phyloP scores from a whole-genome alignment of 805 yeast species.

The Ogataea wickerhamii region DNA sequence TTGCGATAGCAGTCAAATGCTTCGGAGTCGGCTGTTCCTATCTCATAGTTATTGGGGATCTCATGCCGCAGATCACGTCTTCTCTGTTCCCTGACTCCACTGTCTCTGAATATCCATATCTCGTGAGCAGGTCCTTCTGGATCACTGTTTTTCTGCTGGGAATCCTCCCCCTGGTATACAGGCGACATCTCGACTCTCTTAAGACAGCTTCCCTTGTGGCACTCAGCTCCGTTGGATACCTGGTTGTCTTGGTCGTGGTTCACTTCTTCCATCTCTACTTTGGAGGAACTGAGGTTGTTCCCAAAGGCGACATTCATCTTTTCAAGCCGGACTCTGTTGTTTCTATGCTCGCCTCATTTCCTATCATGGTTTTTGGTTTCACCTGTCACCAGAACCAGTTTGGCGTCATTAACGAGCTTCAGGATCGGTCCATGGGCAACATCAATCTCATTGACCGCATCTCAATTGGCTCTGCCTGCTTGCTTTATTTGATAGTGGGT shows the following conservation, averaged over 20 bases:
- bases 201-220: constrained; percentile 85
- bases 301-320: constrained; percentile 48
- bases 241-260: constrained; percentile 67
- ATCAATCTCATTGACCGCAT: constrained; percentile 45
- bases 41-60: constrained; percentile 65
- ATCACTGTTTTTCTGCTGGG: constrained; percentile 52
- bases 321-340: constrained; percentile 44
- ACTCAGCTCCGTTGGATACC: constrained; percentile 71
- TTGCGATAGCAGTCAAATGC: constrained; percentile 68
- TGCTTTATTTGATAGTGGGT: constrained; percentile 70
- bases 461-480: constrained; percentile 59
- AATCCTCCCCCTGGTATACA: constrained; percentile 64
- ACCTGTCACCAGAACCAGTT: constrained; percentile 97
- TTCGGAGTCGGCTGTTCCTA: constrained; percentile 69
- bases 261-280: constrained; percentile 62
- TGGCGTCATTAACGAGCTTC: constrained; percentile 78
- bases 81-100: constrained; percentile 22
- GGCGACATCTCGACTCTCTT: constrained; percentile 74
- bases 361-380: constrained; percentile 91
- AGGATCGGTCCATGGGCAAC: constrained; percentile 45
- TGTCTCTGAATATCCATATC: constrained; percentile 17
- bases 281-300: constrained; percentile 51
- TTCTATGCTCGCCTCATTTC: constrained; percentile 66
- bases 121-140: constrained; percentile 53
- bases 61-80: constrained; percentile 57